Evolutionary conservation across 805 yeast species (phyloP).

Genomic region (Pichia heedii): DNA sequence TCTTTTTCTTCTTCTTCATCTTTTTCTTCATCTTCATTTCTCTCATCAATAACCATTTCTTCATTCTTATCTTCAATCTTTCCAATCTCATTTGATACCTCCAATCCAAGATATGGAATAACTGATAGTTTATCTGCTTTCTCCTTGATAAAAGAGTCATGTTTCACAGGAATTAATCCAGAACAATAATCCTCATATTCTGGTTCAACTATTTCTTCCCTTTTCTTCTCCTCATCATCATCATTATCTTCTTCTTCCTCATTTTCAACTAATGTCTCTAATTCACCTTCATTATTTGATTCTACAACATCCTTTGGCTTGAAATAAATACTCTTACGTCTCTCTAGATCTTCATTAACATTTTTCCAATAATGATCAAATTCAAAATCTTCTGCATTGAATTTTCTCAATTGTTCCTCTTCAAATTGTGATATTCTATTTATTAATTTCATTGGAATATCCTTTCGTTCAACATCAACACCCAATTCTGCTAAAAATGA

Average conservation of each 20-base stretch:
- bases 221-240: not conserved
- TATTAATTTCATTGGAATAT: not conserved
- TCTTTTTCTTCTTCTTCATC: no score
- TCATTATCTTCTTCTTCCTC: not conserved
- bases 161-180: slow-evolving; percentile 3
- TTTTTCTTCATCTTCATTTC: not conserved
- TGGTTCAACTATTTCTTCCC: slow-evolving; percentile 17
- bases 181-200: slow-evolving; percentile 11
- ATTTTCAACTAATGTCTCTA: slow-evolving; percentile 9
- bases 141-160: slow-evolving; percentile 2
- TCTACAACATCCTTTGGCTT: not conserved
- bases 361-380: slow-evolving; percentile 9
- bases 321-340: slow-evolving; percentile 36
- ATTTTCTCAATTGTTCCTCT: not conserved
- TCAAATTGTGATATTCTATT: not conserved
- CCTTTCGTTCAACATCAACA: slow-evolving; percentile 5
- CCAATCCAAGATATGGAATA: slow-evolving; percentile 3
- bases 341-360: slow-evolving; percentile 22
- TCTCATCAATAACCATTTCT: not conserved
- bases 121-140: slow-evolving; percentile 8
- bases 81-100: no score
- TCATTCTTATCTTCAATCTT: slow-evolving; percentile 8
- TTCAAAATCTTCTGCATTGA: not conserved
- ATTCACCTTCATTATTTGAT: not conserved
- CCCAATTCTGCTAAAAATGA: slow-evolving; percentile 8